These are phyloP conservation scores for Astrothelium macrocarpum DNA, from an alignment of 495 filamentous ascomycete genomes.

Conservation along the genomic window DNA sequence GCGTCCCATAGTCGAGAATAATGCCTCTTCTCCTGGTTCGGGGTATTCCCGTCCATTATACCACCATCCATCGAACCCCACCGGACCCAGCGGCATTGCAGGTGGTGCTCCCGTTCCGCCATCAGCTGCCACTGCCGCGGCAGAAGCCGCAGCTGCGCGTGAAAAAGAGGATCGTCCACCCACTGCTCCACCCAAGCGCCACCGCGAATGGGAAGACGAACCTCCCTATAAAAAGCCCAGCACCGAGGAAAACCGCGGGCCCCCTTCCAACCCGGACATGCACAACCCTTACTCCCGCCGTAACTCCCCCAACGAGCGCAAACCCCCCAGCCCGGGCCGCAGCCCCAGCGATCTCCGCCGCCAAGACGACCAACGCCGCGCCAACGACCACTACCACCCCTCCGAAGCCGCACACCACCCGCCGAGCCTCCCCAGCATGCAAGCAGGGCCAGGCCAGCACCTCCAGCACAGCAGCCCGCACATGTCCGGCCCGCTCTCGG, in stretches of 20 bases:
- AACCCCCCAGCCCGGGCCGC: constrained; percentile 58
- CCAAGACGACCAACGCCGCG: constrained; percentile 43
- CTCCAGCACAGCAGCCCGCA: constrained; percentile 3
- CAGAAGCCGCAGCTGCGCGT: constrained; percentile 54
- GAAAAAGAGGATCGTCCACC: constrained; percentile 72
- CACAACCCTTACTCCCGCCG: constrained; percentile 44
- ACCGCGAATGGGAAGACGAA: constrained; percentile 87
- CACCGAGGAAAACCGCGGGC: constrained; percentile 76
- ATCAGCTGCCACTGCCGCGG: constrained; percentile 61
- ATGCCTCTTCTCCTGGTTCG: constrained; percentile 73
- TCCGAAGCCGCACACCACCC: constrained; percentile 87
- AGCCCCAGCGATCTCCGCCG: constrained; percentile 69
- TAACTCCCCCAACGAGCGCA: constrained; percentile 50
- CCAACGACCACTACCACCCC: constrained; percentile 71
- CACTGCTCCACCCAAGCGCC: constrained; percentile 69
- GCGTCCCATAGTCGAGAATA: constrained; percentile 74
- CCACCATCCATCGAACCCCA: constrained; percentile 59
- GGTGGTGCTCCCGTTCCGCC: constrained; percentile 64
- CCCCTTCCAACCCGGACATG: constrained; percentile 67
- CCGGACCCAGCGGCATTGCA: constrained; percentile 60
- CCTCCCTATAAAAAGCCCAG: constrained; percentile 67
- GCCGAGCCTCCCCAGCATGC: constrained; percentile 58
- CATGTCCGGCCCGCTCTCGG: background rate
- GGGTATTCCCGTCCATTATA: constrained; percentile 71
- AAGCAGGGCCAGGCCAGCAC: constrained; percentile 33